phyloP scores from a whole-genome alignment of 2,329 filamentous ascomycete species.

The Microdochium nivale region DNA sequence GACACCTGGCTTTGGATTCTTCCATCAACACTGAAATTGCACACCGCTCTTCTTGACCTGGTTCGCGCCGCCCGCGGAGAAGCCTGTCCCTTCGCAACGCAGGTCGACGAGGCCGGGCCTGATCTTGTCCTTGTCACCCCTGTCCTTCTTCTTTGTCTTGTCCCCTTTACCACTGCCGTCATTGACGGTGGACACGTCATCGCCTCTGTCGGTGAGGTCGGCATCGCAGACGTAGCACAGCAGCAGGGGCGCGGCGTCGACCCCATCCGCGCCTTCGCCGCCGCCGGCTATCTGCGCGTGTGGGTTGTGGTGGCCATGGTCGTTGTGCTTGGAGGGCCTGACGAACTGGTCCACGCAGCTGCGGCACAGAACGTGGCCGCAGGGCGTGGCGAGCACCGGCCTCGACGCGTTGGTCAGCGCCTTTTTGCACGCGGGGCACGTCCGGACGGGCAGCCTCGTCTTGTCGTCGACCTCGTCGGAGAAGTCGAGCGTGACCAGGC shows the following conservation, averaged over 20 bases:
- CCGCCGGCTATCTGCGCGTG: conserved; percentile 21
- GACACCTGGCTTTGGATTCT: too few relatives aligned
- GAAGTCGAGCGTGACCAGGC: conserved; percentile 69
- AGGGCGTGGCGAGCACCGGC: conserved; percentile 76
- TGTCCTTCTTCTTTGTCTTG: conserved; percentile 34
- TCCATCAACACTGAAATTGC: conserved; percentile 67
- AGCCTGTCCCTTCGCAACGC: conserved; percentile 82
- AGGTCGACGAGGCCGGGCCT: conserved; percentile 70
- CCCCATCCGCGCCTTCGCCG: conserved; percentile 7
- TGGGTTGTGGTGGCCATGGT: conserved; percentile 50
- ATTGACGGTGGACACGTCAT: conserved; percentile 15
- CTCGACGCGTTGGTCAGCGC: conserved; percentile 72
- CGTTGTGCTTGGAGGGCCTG: conserved; percentile 42
- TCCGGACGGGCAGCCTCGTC: conserved; percentile 27
- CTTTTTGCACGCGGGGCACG: conserved; percentile 84
- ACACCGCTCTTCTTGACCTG: conserved; percentile 72
- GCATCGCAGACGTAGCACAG: conserved; percentile 83
- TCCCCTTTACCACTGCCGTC: conserved; percentile 23
- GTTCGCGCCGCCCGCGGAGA: conserved; percentile 78
- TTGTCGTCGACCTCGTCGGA: conserved; percentile 54
- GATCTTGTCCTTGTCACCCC: conserved; percentile 43
- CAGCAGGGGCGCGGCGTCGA: conserved; percentile 19
- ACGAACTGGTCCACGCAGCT: conserved; percentile 81
- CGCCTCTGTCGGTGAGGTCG: conserved; percentile 49
- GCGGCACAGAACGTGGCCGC: conserved; percentile 85